These are phyloP conservation scores for Incumbomyces delicatus DNA, from an alignment of 2,329 filamentous ascomycete species.

Conservation along the genomic window DNA sequence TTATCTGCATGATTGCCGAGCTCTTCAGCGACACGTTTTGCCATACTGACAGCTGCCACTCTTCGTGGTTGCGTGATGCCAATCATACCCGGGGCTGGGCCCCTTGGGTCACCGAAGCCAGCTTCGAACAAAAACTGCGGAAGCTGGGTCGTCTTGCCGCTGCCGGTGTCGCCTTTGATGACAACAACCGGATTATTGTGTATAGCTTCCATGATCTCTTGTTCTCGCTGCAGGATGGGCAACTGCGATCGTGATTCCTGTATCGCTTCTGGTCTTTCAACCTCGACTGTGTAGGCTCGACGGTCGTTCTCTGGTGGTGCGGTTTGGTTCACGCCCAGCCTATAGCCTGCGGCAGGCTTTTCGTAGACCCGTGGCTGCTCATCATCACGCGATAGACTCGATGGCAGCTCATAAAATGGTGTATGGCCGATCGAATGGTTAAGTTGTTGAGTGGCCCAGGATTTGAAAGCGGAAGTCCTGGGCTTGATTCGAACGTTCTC, in stretches of 20 bases:
- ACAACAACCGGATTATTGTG: conserved; percentile 85
- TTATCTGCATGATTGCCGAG: conserved; percentile 64
- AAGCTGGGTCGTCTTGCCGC: conserved; percentile 94
- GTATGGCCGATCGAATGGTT: conserved; percentile 70
- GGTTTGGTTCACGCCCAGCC: conserved; percentile 1
- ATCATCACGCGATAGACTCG: conserved; percentile 13
- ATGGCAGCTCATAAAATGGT: conserved; percentile 24
- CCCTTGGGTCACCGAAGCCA: conserved; percentile 70
- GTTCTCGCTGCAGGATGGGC: conserved; percentile 88
- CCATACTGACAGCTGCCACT: conserved; percentile 94
- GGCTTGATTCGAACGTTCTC: conserved; percentile 36
- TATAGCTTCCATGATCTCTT: conserved; percentile 95
- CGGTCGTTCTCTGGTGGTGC: neutral
- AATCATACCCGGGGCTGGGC: conserved; percentile 81
- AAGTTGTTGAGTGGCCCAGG: conserved; percentile 79
- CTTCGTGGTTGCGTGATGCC: conserved; percentile 89
- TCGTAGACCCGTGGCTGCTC: conserved; percentile 1
- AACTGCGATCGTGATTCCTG: conserved; percentile 69
- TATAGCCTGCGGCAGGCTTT: conserved; percentile 3
- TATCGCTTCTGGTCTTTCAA: conserved; percentile 61
- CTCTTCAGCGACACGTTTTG: conserved; percentile 80
- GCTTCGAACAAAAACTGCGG: conserved; percentile 94
- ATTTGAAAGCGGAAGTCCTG: conserved; percentile 67
- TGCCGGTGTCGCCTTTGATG: conserved; percentile 89
- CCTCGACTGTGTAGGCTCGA: conserved; percentile 62